Conservation (phyloP, 768 basidiomycete genomes). For the Hypholoma sublateritium region DNA sequence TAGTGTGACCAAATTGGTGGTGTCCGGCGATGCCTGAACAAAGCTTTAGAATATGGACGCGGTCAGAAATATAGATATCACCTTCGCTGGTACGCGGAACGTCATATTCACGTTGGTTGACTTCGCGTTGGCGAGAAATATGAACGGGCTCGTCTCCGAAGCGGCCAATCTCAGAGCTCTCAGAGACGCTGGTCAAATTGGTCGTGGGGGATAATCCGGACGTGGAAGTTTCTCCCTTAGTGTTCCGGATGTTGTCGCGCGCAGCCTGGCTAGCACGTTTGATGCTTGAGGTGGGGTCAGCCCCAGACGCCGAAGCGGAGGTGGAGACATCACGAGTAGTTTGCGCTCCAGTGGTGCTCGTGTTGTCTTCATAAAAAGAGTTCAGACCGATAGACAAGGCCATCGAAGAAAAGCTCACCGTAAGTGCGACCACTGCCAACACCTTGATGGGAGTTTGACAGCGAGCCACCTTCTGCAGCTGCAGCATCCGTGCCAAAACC, state of each 20-base stretch:
- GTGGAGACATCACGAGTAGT: neutral
- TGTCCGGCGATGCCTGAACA: neutral
- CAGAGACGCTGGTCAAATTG: neutral
- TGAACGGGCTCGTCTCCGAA: neutral
- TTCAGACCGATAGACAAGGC: too few relatives aligned
- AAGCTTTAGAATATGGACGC: neutral
- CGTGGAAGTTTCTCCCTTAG: neutral
- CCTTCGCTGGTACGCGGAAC: neutral
- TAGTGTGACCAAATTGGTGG: constrained; percentile 11
- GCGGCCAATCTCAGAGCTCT: neutral
- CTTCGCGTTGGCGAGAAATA: neutral
- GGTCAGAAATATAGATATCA: neutral
- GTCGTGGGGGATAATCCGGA: neutral
- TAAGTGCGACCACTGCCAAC: neutral
- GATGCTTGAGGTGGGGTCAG: too few relatives aligned
- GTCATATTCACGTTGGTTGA: neutral
- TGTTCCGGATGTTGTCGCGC: neutral
- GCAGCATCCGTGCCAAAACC: constrained; percentile 15
- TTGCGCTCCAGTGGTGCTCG: neutral
- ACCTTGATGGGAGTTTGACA: constrained; percentile 6
- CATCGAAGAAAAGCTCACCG: neutral
- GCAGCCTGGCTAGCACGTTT: neutral
- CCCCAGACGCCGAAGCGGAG: neutral
- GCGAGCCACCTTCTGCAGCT: constrained; percentile 10
- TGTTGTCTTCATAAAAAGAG: too few relatives aligned